Evolutionary conservation across 2,329 filamentous ascomycete species (phyloP).

Genomic region (Emergomyces africanus): DNA sequence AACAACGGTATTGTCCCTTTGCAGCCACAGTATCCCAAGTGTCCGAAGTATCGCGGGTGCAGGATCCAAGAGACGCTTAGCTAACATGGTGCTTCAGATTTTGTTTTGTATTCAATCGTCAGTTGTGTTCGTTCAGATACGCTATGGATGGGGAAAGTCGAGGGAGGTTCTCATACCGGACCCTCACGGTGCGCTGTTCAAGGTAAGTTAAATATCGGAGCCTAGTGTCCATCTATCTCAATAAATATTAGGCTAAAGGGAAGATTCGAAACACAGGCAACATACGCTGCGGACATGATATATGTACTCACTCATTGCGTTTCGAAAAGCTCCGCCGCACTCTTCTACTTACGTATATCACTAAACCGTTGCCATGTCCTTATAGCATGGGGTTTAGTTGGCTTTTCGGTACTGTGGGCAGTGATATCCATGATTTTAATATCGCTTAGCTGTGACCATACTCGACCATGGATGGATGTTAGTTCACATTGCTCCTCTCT

Average conservation of each 20-base stretch:
- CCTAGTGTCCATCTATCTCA: neutral
- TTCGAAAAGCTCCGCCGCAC: conserved; percentile 30
- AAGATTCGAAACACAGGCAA: conserved; percentile 16
- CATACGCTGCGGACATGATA: conserved; percentile 29
- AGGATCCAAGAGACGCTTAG: neutral
- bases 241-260: neutral
- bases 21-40: neutral
- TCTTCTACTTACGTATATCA: conserved; percentile 28
- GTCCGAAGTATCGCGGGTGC: conserved; percentile 2
- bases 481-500: conserved; percentile 18
- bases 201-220: conserved; percentile 16
- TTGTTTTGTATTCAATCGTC: conserved; percentile 26
- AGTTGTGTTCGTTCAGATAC: conserved; percentile 26
- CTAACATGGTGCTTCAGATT: conserved; percentile 13
- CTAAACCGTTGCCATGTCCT: conserved; percentile 21
- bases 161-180: conserved; percentile 12
- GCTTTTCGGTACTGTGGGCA: conserved; percentile 18
- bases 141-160: conserved; percentile 29
- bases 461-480: conserved; percentile 23
- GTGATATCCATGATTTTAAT: conserved; percentile 26
- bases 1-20: conserved; percentile 18
- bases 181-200: conserved; percentile 19
- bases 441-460: conserved; percentile 25
- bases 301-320: conserved; percentile 28
- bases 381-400: conserved; percentile 20